Conservation (phyloP, 148 eudicot genomes). For the Diospyros lotus region DNA sequence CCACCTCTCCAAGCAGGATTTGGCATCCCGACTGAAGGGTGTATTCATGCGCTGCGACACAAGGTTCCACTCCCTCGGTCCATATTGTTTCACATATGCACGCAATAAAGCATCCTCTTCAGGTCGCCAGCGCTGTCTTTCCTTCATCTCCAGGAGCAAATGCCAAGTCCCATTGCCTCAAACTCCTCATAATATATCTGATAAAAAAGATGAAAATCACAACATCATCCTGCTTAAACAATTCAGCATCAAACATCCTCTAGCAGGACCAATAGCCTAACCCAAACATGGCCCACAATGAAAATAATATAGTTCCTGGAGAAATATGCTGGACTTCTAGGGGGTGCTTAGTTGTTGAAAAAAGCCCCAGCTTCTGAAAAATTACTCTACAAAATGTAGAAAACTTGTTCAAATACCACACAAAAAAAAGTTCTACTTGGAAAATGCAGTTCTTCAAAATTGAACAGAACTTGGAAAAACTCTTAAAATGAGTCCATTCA, state of each 20-base stretch:
- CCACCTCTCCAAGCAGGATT: too few relatives aligned
- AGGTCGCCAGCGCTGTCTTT: slow-evolving; percentile 70
- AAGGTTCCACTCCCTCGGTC: slow-evolving; percentile 71
- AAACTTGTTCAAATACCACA: too few relatives aligned
- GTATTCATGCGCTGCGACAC: slow-evolving; percentile 66
- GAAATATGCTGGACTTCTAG: too few relatives aligned
- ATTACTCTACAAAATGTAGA: too few relatives aligned
- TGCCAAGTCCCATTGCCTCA: slow-evolving; percentile 38
- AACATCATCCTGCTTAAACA: not conserved
- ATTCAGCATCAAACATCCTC: not conserved
- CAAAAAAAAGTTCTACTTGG: too few relatives aligned
- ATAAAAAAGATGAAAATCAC: not conserved
- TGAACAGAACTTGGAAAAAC: too few relatives aligned
- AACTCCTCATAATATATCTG: slow-evolving; percentile 50
- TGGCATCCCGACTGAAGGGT: not conserved
- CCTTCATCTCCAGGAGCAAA: slow-evolving; percentile 50
- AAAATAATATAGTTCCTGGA: too few relatives aligned
- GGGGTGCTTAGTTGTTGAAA: too few relatives aligned
- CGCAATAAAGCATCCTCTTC: slow-evolving; percentile 56
- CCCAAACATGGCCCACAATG: not conserved
- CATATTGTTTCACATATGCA: slow-evolving; percentile 57
- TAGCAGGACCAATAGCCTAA: not conserved
- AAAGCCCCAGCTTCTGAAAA: too few relatives aligned
- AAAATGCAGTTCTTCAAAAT: too few relatives aligned
- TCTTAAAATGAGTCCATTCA: too few relatives aligned